Evolutionary conservation across 441 rosid species (phyloP).

Genomic region (Croton setiger): DNA sequence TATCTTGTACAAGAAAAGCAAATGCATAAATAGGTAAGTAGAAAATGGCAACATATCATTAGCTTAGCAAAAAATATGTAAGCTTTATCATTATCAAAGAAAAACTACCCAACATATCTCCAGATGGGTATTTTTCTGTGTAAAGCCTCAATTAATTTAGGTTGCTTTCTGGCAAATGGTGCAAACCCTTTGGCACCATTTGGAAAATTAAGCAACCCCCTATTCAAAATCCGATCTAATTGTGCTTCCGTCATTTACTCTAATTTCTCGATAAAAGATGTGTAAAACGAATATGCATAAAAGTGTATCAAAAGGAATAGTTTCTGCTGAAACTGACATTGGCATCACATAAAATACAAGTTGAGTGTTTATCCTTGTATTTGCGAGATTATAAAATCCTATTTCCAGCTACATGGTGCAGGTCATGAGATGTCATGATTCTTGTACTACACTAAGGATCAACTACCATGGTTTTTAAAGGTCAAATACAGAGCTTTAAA

Average conservation of each 20-base stretch:
- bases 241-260: neutral
- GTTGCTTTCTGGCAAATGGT: slow-evolving; percentile 62
- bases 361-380: neutral
- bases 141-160: slow-evolving; percentile 32
- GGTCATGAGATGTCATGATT: neutral
- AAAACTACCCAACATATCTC: slow-evolving; percentile 27
- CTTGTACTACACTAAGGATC: neutral
- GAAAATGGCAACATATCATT: neutral
- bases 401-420: neutral
- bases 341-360: neutral
- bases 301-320: neutral
- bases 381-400: neutral
- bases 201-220: slow-evolving; percentile 48
- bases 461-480: neutral
- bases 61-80: slow-evolving; percentile 8
- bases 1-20: neutral
- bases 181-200: slow-evolving; percentile 37
- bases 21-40: neutral
- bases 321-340: neutral
- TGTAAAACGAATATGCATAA: neutral
- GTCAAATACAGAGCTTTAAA: neutral
- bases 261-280: neutral
- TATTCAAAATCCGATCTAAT: neutral
- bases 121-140: slow-evolving; percentile 18
- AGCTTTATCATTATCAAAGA: slow-evolving; percentile 15